Evolutionary conservation across 805 yeast genomes (phyloP).

Genomic region (Kuraishia piskuri): DNA sequence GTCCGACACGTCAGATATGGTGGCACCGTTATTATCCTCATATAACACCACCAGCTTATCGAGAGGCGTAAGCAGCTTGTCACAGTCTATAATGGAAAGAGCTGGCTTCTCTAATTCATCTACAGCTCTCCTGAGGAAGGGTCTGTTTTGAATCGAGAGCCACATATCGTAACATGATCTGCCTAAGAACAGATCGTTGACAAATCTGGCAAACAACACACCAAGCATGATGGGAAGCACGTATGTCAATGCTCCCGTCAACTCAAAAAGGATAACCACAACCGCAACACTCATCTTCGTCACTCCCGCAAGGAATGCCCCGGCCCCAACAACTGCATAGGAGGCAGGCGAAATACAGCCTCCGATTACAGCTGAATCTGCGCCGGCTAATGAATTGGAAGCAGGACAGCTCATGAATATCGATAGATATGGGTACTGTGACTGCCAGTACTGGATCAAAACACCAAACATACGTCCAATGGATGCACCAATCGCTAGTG

Average conservation of each 20-base stretch:
- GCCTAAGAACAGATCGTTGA: constrained; percentile 53
- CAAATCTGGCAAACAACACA: constrained; percentile 65
- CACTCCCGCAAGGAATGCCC: constrained; percentile 71
- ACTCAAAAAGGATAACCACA: constrained; percentile 73
- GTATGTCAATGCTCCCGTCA: constrained; percentile 80
- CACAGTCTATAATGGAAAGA: constrained; percentile 27
- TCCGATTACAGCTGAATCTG: constrained; percentile 7
- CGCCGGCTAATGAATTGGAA: constrained; percentile 7
- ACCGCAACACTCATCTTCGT: constrained; percentile 74
- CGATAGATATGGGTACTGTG: constrained; percentile 24
- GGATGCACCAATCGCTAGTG: constrained; percentile 53
- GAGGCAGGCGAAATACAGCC: constrained; percentile 76
- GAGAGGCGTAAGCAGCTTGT: constrained; percentile 25
- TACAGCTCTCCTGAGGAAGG: constrained; percentile 31
- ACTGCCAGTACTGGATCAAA: constrained; percentile 39
- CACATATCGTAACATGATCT: constrained; percentile 60
- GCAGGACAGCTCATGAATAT: constrained; percentile 31
- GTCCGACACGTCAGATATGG: constrained; percentile 17
- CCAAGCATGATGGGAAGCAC: constrained; percentile 82
- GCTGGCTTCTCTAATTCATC: constrained; percentile 24
- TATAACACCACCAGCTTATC: constrained; percentile 22
- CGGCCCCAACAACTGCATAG: constrained; percentile 85
- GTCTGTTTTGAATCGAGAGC: constrained; percentile 32
- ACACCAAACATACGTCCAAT: constrained; percentile 50
- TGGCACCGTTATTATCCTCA: constrained; percentile 18